A percentile compares a stretch with the other conserved stretches of the same genome.
These are phyloP conservation scores for Tremellales sp. DNA, from an alignment of 1,284 basidiomycete species.

Conservation along the genomic window DNA sequence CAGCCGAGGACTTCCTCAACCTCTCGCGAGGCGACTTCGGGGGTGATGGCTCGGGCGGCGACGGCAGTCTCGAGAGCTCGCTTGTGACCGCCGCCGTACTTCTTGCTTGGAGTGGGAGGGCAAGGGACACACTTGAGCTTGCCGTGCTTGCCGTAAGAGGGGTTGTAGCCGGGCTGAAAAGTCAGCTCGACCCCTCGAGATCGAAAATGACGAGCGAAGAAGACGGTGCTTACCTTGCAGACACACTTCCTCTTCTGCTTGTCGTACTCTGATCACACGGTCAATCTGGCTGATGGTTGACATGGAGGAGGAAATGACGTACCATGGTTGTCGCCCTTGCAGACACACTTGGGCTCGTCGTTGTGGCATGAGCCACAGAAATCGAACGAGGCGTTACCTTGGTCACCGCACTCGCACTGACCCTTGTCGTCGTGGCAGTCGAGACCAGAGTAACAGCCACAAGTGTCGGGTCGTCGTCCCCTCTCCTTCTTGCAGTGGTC, in stretches of 20 bases:
- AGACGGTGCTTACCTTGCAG: neutral
- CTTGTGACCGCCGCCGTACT: no score
- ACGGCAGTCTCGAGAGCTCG: no score
- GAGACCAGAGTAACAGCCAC: neutral
- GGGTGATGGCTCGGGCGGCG: no score
- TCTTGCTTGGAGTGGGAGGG: no score
- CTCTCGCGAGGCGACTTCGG: no score
- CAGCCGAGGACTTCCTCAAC: constrained; percentile 13
- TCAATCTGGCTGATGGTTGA: neutral
- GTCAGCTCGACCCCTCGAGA: neutral
- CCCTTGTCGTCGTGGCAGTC: neutral
- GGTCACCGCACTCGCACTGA: neutral
- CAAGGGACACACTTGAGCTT: neutral
- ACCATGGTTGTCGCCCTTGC: neutral
- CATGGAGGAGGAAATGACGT: neutral
- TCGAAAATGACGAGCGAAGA: neutral
- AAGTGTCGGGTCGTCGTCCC: neutral
- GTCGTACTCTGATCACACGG: neutral
- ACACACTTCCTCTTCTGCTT: neutral
- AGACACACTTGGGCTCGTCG: neutral
- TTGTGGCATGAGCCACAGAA: neutral
- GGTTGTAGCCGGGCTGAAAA: neutral
- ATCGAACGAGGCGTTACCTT: neutral
- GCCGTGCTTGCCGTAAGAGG: neutral
- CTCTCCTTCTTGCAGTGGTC: neutral